These are phyloP conservation scores for Ogataea ramenticola DNA, from an alignment of 805 yeast genomes.

Conservation along the genomic window DNA sequence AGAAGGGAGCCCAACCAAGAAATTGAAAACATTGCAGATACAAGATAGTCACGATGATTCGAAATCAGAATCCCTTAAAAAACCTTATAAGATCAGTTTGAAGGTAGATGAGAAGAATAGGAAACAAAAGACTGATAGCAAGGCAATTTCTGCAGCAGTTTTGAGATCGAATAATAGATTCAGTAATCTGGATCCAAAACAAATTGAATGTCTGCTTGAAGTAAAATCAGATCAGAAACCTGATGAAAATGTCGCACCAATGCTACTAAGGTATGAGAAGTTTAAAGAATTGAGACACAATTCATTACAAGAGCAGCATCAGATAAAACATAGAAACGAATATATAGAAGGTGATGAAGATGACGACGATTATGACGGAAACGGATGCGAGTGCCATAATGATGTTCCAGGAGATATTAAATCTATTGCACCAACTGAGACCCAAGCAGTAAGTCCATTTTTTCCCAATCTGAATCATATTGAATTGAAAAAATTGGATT, in stretches of 20 bases:
- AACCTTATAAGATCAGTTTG: too few relatives aligned
- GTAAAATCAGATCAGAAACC: background rate
- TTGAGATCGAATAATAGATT: background rate
- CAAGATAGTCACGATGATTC: too few relatives aligned
- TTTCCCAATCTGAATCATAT: conserved; percentile 3
- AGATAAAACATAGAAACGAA: too few relatives aligned
- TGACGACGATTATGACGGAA: too few relatives aligned
- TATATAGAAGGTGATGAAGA: too few relatives aligned
- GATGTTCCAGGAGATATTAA: background rate
- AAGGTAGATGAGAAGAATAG: too few relatives aligned
- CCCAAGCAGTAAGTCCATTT: conserved; percentile 2
- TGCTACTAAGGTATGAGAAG: background rate
- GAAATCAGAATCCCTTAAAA: too few relatives aligned
- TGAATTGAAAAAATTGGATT: conserved; percentile 13
- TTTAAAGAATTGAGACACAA: background rate
- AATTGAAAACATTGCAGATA: too few relatives aligned
- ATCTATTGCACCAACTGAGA: background rate
- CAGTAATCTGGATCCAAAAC: background rate
- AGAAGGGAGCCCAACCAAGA: conserved; percentile 1
- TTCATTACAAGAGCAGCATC: too few relatives aligned
- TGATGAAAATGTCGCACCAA: background rate
- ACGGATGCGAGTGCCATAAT: too few relatives aligned
- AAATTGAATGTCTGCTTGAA: too few relatives aligned
- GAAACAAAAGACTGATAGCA: too few relatives aligned
- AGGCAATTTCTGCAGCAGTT: background rate